Evolutionary conservation across 176 grass and related monocot genomes (phyloP), one percentile per base, ranked within the genome.

Genomic region (Oryza glaberrima): DNA sequence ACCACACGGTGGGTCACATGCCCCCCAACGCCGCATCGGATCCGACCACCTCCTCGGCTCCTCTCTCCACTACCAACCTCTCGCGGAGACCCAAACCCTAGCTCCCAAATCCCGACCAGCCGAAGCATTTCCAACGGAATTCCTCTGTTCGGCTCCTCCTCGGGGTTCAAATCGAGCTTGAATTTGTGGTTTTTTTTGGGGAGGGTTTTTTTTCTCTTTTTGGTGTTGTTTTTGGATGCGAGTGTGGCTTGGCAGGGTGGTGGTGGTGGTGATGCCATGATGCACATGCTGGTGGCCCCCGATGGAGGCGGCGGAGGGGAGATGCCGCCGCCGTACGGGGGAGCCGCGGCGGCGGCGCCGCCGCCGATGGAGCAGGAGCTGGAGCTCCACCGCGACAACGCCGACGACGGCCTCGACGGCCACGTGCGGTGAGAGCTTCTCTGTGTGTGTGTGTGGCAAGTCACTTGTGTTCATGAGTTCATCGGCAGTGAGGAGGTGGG

Each of bases 271-370:
- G 89, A 90, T 91, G 85, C 85, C 41, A 91, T 91, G 89, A 91
- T 91, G 76, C 89, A 91, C 81, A 88, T 91, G 89, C 81, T 91
- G 70, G 85, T 91, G 44, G 81, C 81, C 80, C 77, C 89, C 12
- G 89, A 91, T 67, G 85, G 13, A 0, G 49, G 85, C 40, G 81
- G 43, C 51, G 89, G 76, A 80, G 89, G 81, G 36, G 89, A 88
- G 65, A 86, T 91, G 52, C 81, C 38, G 52, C 81, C 38, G 4
- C 19, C 76, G 81, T 88, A 81, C 70, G 41, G 54, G 2, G 54
- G 6, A 0, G 54, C 12, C 16, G 49, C 43, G 5, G 64, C 19
- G 64, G 6, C 13, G 22, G 32, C 44, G 30, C 43, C 34, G 30
- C 30, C 30, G 9, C 49, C 70, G 54, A 19, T n/a, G 35, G 89